Evolutionary conservation across 768 basidiomycete species (phyloP).

Genomic region (Termitomyces sp.): DNA sequence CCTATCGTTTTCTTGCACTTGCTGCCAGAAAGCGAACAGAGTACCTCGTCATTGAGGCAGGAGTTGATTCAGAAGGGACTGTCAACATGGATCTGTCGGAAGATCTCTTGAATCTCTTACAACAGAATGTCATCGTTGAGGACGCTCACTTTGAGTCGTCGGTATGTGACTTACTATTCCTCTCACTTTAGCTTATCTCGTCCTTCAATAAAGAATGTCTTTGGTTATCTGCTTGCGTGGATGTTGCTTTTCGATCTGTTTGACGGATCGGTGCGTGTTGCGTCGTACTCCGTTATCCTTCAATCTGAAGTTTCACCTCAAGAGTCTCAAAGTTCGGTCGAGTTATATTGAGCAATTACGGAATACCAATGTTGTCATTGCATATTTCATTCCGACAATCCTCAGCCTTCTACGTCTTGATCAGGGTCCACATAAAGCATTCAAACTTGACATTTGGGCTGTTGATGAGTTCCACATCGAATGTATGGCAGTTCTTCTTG

Average conservation of each 20-base stretch:
- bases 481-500: slow-evolving; percentile 35
- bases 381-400: slow-evolving; percentile 65
- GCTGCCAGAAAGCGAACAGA: slow-evolving; percentile 77
- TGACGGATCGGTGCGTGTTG: slow-evolving; percentile 66
- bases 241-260: slow-evolving; percentile 88
- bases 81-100: slow-evolving; percentile 53
- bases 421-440: slow-evolving; percentile 54
- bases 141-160: slow-evolving; percentile 31
- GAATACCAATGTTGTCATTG: slow-evolving; percentile 55
- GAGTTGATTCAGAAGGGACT: slow-evolving; percentile 62
- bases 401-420: slow-evolving; percentile 65
- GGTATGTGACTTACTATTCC: slow-evolving; percentile 18
- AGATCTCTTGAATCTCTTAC: slow-evolving; percentile 63
- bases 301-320: not conserved
- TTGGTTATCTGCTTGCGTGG: slow-evolving; percentile 80
- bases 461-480: slow-evolving; percentile 81
- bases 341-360: slow-evolving; percentile 86
- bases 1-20: slow-evolving; percentile 64
- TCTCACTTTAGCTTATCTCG: not conserved
- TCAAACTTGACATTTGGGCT: slow-evolving; percentile 83
- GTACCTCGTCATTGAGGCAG: slow-evolving; percentile 81
- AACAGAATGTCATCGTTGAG: slow-evolving; percentile 34
- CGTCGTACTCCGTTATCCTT: not conserved
- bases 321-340: slow-evolving; percentile 87
- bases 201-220: slow-evolving; percentile 32